Percentiles rank a stretch among this genome's conserved stretches.
These are phyloP conservation scores for Exophiala sp. DNA, from an alignment of 2,329 filamentous ascomycete species.

Conservation along the genomic window DNA sequence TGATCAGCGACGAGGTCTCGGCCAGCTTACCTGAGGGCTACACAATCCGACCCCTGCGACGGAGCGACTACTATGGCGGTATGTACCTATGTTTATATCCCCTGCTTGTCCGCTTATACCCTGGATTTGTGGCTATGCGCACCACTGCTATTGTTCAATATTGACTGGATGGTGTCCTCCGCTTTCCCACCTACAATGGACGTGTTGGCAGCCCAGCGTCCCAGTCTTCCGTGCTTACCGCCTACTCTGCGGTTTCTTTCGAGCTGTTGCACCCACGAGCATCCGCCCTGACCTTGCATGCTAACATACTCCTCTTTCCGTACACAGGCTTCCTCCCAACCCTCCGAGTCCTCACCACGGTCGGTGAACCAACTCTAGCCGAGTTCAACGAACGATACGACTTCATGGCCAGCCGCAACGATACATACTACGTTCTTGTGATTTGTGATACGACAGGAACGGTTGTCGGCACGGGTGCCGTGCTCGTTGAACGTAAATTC, in stretches of 20 bases:
- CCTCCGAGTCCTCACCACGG: constrained; percentile 82
- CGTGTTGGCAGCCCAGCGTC: too few species aligned
- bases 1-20: constrained; percentile 71
- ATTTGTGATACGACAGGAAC: constrained; percentile 65
- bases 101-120: background rate
- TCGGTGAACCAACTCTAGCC: constrained; percentile 73
- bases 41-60: constrained; percentile 70
- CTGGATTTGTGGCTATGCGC: too few species aligned
- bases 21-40: constrained; percentile 73
- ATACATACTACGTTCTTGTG: constrained; percentile 79
- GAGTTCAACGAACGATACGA: constrained; percentile 75
- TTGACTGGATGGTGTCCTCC: too few species aligned
- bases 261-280: background rate
- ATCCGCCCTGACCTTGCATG: too few species aligned
- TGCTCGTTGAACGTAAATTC: constrained; percentile 85
- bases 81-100: background rate
- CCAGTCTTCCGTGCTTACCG: too few species aligned
- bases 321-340: constrained; percentile 73
- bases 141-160: too few species aligned
- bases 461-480: constrained; percentile 83
- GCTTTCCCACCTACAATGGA: too few species aligned
- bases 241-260: too few species aligned
- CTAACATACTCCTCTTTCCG: background rate
- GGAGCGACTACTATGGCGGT: constrained; percentile 66
- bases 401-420: constrained; percentile 67